Percentiles rank a stretch among this genome's conserved stretches.
These are phyloP conservation scores for Harrya chromipes DNA, from an alignment of 768 basidiomycete genomes.

Conservation along the genomic window DNA sequence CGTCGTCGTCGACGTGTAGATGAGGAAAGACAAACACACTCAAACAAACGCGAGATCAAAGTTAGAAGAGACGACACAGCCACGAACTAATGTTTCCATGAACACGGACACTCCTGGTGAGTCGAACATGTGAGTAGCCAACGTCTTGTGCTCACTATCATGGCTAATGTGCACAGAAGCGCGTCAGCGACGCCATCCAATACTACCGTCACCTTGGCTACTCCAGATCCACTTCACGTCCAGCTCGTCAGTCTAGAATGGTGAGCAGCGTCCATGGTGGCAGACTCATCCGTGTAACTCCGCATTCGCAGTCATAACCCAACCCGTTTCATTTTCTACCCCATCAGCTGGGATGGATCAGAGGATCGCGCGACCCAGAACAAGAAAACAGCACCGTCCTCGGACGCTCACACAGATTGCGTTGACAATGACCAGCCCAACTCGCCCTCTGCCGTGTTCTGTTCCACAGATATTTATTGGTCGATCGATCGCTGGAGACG, in stretches of 20 bases:
- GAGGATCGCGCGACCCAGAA: constrained; percentile 26
- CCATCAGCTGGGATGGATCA: constrained; percentile 24
- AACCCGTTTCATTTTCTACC: constrained; percentile 26
- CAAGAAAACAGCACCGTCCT: background rate
- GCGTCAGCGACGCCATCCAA: constrained; percentile 17
- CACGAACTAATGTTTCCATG: no score
- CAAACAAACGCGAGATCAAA: constrained; percentile 11
- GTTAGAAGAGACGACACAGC: no score
- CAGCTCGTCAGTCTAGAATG: constrained; percentile 16
- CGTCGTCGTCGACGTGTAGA: constrained; percentile 26
- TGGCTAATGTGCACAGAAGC: no score
- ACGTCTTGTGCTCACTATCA: no score
- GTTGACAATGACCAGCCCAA: constrained; percentile 37
- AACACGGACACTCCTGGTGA: no score
- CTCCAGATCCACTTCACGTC: constrained; percentile 17
- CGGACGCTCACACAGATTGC: background rate
- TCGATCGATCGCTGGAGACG: constrained; percentile 25
- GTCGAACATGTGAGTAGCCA: no score
- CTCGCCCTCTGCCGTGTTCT: constrained; percentile 19
- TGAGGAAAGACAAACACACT: constrained; percentile 14
- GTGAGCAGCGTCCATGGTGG: background rate
- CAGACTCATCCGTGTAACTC: background rate
- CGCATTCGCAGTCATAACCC: constrained; percentile 12
- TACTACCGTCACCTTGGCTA: constrained; percentile 30
- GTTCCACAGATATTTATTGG: constrained; percentile 18